These are phyloP conservation scores for Alternaria alternata DNA, from an alignment of 2,329 filamentous ascomycete species.

Conservation along the genomic window DNA sequence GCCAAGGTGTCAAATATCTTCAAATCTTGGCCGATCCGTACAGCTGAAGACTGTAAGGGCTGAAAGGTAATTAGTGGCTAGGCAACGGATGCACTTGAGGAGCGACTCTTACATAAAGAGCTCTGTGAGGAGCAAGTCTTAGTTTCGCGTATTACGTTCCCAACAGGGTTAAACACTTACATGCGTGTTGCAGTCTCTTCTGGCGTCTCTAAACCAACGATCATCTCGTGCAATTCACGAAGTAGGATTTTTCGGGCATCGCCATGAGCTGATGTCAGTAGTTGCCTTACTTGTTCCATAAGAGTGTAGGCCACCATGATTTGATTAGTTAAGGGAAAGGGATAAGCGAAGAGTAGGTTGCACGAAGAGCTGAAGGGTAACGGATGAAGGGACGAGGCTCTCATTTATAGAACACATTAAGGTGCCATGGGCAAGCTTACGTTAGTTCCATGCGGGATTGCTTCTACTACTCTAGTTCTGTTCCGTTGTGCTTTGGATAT, in stretches of 20 bases:
- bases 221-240: background rate
- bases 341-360: background rate
- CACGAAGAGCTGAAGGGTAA: background rate
- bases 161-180: background rate
- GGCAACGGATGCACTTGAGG: background rate
- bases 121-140: background rate
- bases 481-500: too few species aligned
- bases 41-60: background rate
- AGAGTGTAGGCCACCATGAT: background rate
- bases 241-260: background rate
- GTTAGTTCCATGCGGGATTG: background rate
- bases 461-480: background rate
- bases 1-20: background rate
- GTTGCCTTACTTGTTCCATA: background rate
- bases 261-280: background rate
- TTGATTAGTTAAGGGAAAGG: background rate
- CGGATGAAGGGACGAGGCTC: background rate
- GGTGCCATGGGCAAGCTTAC: too few species aligned
- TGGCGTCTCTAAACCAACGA: background rate
- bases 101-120: background rate
- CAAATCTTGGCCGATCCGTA: background rate
- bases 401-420: background rate
- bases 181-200: background rate
- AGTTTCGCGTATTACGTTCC: background rate
- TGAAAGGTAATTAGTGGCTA: background rate